phyloP scores from a whole-genome alignment of 768 basidiomycete species.

The Pisolithus sp. region DNA sequence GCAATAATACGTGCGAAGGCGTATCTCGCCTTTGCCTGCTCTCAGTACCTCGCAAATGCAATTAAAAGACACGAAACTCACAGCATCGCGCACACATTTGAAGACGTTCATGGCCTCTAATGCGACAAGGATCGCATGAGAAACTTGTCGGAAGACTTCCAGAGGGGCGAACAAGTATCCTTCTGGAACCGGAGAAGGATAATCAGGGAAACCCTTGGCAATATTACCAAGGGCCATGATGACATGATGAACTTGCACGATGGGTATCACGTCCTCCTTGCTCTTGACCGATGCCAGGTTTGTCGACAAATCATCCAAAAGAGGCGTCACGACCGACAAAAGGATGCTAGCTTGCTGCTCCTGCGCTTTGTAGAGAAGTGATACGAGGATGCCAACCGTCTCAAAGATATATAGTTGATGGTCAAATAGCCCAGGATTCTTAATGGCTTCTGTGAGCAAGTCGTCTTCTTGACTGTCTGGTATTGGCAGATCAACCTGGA shows the following conservation, averaged over 20 bases:
- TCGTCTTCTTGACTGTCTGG: conserved; percentile 69
- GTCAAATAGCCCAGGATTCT: conserved; percentile 67
- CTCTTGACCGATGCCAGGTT: conserved; percentile 50
- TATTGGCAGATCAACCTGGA: conserved; percentile 73
- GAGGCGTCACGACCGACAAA: conserved; percentile 73
- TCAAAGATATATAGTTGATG: conserved; percentile 95
- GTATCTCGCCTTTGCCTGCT: conserved; percentile 64
- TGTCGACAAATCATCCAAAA: conserved; percentile 68
- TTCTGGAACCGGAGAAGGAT: conserved; percentile 61
- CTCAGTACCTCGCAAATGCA: conserved; percentile 5
- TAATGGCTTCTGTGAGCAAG: conserved; percentile 73
- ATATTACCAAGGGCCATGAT: conserved; percentile 94
- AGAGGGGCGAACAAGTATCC: conserved; percentile 66
- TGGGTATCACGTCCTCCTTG: conserved; percentile 62
- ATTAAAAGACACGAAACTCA: conserved; percentile 33
- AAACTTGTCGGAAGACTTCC: conserved; percentile 77
- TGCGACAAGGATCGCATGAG: conserved; percentile 80
- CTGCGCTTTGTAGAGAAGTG: conserved; percentile 59
- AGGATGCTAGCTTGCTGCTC: conserved; percentile 64
- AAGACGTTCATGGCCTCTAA: conserved; percentile 84
- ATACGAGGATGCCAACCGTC: conserved; percentile 78
- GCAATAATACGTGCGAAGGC: conserved; percentile 91
- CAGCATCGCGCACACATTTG: conserved; percentile 87
- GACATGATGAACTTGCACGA: conserved; percentile 84
- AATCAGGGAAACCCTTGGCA: conserved; percentile 95